Base-by-base conservation (phyloP, 768 basidiomycete genomes). In the Sporobolomyces phaffii region DNA sequence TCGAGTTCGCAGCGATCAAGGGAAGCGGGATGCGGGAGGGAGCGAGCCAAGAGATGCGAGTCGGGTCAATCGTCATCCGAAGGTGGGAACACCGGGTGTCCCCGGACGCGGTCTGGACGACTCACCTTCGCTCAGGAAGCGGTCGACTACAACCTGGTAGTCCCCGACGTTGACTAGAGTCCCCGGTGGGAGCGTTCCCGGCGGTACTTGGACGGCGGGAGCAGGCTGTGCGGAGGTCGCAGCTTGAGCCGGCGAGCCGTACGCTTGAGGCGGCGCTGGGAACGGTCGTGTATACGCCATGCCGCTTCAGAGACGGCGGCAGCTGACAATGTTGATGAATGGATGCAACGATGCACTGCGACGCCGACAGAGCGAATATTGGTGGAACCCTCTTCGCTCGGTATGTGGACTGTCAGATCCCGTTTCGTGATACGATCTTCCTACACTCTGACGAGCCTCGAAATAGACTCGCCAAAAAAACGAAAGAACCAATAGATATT, bases 61-160 rank as follows among this genome's bases (percentile, higher is more conserved):
- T n/a, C 11, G 17, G 47, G 31, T n/a, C 52, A 18, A 33, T 64
- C 54, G 54, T 64, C 62, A 64, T 41, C 36, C 56, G 63, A 31
- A n/a, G 36, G 34, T 24, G 52, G 36, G 47, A 28, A 26, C 34
- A 40, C 20, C 22, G 48, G 31, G 33, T 13, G 13, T 6, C n/a
- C n/a, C n/a, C 13, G 28, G 26, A 8, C 11, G 14, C 38, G 44
- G 50, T 20, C 15, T 4, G 31, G 31, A 4, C 10, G 34, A 77
- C 81, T 69, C 73, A 87, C 92, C 96, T 86, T 99, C 94, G 47
- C 88, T 89, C 56, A 99, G 84, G 81, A 96, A 98, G 76, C 87
- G 85, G 76, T 98, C 93, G 49, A 99, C 90, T 74, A 88, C 86
- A 60, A 99, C 92, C 24, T 82, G 84, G 79, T 88, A 87, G 74